Base-by-base conservation (phyloP, 2,329 filamentous ascomycete species). In the Mariannaea sp. region DNA sequence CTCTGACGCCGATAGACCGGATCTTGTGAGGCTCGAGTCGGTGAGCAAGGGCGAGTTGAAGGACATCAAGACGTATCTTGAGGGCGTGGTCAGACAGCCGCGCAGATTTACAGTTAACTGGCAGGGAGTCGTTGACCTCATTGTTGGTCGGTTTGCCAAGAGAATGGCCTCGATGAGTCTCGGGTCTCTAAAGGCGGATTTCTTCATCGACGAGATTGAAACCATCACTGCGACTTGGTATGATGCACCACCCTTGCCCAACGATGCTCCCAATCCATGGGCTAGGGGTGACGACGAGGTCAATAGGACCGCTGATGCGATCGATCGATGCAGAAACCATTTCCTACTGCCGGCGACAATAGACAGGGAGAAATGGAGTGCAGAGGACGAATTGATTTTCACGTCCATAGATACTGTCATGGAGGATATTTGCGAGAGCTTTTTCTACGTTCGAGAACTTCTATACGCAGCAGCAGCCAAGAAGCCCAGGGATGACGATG, bases 71-170 rank as follows among this genome's bases (percentile, higher is more conserved):
- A 55, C 63, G 0, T 78, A 83, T 16, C 66, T 88, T 1, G 70
- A 70, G 3, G 50, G 65, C 0, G 69, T 83, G 39, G 70, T 80
- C 1, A 58, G 70, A 24, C 59, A 70, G 9, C 68, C 70, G 10
- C 20, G 62, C 22, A 65, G 57, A 42, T 61, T 57, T 19, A 57
- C 63, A 14, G 65, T 82, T 20, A 73, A 89, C 61, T 92, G 89
- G 89, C 88, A 91, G 65, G 65, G 59, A 3, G 73, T 88, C 1
- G 77, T 80, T 0, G 89, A 92, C 61, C 78, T 88, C 75, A 73
- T 92, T 4, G 75, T 89, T 4, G 68, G 75, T 4, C 79, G 88
- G 1, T 90, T 87, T 61, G 78, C 79, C 4, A 73, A 80, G 26
- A 75, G 83, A 19, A 70, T 92, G 22, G 59, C 60, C 3, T 65